These are phyloP conservation scores for Iberis pinnata DNA, from an alignment of 345 rosid species.

Conservation along the genomic window DNA sequence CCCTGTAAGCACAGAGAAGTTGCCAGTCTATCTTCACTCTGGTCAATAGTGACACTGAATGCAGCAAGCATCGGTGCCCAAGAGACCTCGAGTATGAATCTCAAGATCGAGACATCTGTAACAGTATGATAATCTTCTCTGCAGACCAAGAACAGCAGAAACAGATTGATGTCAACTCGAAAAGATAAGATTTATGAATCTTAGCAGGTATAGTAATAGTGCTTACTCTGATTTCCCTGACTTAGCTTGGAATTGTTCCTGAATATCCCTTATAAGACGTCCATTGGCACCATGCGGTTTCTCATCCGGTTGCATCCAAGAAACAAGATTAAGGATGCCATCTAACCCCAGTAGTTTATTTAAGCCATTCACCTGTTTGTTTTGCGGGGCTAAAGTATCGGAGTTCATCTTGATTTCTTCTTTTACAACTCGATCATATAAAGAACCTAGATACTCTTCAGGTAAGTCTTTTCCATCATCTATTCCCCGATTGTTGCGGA, in stretches of 20 bases:
- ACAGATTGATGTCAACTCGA: slow-evolving; percentile 4
- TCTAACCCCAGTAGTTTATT: slow-evolving; percentile 86
- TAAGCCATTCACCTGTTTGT: slow-evolving; percentile 79
- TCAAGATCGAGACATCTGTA: slow-evolving; percentile 70
- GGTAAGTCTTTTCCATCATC: slow-evolving; percentile 94
- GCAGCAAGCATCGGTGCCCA: slow-evolving; percentile 99
- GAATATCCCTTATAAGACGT: slow-evolving; percentile 77
- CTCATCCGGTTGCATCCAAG: slow-evolving; percentile 85
- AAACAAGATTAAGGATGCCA: slow-evolving; percentile 79
- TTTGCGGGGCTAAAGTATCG: slow-evolving; percentile 67
- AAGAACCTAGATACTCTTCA: slow-evolving; percentile 72
- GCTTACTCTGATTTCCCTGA: slow-evolving; percentile 90
- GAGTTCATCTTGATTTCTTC: slow-evolving; percentile 91
- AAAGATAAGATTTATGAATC: background rate
- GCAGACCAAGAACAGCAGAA: slow-evolving; percentile 20
- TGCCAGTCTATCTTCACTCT: slow-evolving; percentile 88
- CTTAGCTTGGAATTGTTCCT: slow-evolving; percentile 89
- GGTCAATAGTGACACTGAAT: slow-evolving; percentile 88
- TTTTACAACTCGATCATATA: slow-evolving; percentile 84
- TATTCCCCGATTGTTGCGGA: slow-evolving; percentile 85
- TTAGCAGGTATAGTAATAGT: background rate
- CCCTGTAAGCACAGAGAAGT: slow-evolving; percentile 87
- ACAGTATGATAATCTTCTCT: slow-evolving; percentile 74
- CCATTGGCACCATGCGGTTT: slow-evolving; percentile 91
- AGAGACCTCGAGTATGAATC: slow-evolving; percentile 92